Percentiles rank a stretch among this genome's conserved stretches.
Evolutionary conservation across 495 filamentous ascomycete species (phyloP).

Genomic region (Jackrogersella multiformis): DNA sequence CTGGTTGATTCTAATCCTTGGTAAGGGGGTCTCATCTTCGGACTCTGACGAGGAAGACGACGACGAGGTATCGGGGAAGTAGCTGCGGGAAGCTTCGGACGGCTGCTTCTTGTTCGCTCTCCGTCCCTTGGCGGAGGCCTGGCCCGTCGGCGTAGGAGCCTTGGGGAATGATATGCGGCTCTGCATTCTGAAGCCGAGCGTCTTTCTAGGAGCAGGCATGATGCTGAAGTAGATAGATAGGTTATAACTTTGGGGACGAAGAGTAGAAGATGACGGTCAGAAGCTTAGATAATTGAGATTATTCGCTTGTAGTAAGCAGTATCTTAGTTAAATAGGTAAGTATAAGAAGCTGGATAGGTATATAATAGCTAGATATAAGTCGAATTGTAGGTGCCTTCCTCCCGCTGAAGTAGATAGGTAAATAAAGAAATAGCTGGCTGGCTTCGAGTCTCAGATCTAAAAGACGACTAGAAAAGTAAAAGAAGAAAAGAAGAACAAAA

Average conservation of each 20-base stretch:
- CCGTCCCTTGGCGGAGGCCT: conserved; percentile 6
- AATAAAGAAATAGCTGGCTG: not conserved
- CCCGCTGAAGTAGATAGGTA: conserved; percentile 17
- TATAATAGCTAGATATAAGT: too few species aligned
- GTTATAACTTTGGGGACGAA: not conserved
- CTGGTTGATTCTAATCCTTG: not conserved
- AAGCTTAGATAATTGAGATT: conserved; percentile 15
- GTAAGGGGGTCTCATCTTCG: conserved; percentile 20
- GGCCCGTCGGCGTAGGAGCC: conserved; percentile 10
- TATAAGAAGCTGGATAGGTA: too few species aligned
- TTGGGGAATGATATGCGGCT: conserved; percentile 13
- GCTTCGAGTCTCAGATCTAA: not conserved
- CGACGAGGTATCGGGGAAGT: conserved; percentile 31
- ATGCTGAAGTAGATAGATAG: not conserved
- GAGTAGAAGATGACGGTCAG: conserved; percentile 13
- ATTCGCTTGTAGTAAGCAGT: conserved; percentile 10
- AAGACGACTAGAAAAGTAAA: conserved; percentile 7
- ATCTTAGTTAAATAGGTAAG: not conserved
- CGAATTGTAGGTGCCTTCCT: conserved; percentile 20
- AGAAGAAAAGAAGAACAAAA: not conserved
- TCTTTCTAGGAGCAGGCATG: conserved; percentile 16
- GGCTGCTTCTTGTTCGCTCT: conserved; percentile 15
- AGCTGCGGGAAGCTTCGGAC: conserved; percentile 28
- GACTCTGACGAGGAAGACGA: conserved; percentile 25
- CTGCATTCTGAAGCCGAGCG: conserved; percentile 15